Conservation (phyloP, 2,329 filamentous ascomycete species). For the Alternaria sp. region DNA sequence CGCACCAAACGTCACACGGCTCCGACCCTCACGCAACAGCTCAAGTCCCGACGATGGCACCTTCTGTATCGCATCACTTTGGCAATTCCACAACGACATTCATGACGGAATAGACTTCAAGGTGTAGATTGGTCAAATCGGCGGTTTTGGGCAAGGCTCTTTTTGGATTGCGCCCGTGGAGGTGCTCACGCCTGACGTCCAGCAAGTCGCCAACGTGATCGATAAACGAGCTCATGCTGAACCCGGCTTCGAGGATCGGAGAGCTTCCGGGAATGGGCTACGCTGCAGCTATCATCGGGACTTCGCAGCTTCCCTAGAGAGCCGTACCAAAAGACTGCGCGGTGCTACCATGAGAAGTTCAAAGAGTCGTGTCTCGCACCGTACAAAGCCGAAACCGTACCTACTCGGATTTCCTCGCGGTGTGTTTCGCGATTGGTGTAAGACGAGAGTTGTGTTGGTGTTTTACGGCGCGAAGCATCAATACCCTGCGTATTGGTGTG, state of each 20-base stretch:
- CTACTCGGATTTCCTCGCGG: background rate
- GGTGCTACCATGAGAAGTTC: background rate
- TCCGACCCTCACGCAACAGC: background rate
- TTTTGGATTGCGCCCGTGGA: background rate
- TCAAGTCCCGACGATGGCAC: background rate
- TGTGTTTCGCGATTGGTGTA: background rate
- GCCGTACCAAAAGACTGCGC: background rate
- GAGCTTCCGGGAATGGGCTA: background rate
- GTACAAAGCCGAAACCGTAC: background rate
- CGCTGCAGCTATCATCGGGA: background rate
- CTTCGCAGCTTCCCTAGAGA: background rate
- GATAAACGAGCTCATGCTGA: background rate
- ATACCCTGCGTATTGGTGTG: fast-evolving
- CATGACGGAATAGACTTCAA: background rate
- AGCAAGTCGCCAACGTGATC: background rate
- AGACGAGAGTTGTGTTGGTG: background rate
- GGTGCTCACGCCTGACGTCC: background rate
- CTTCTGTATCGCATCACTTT: background rate
- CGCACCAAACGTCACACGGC: background rate
- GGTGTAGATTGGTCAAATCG: background rate
- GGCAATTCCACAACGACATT: background rate
- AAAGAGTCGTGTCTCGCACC: background rate
- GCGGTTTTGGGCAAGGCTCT: background rate
- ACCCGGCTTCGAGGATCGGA: background rate
- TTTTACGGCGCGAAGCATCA: background rate